These are phyloP conservation scores for Cucurbita moschata DNA, from an alignment of 306 rosid genomes.

Conservation along the genomic window DNA sequence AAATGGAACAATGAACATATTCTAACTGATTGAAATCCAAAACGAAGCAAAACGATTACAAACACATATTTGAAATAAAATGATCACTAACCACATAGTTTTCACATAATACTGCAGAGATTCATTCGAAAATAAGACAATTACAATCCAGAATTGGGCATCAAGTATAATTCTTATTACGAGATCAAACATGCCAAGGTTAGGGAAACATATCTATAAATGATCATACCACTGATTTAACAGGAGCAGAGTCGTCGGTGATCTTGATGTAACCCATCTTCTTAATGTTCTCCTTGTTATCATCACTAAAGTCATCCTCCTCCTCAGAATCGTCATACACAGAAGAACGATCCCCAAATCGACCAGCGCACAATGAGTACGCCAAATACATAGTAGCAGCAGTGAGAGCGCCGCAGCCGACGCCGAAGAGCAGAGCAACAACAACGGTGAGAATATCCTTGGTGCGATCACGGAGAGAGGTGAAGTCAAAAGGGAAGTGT, in stretches of 20 bases:
- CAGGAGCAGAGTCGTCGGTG: conserved; percentile 22
- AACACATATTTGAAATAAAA: neutral
- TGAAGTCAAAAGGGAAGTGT: conserved; percentile 25
- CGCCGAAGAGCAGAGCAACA: conserved; percentile 73
- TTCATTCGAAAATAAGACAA: neutral
- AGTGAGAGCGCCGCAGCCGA: conserved; percentile 81
- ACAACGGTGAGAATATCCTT: conserved; percentile 85
- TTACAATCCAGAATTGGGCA: neutral
- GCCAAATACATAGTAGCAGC: conserved; percentile 80
- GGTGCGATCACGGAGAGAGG: conserved; percentile 82
- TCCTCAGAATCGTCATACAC: conserved; percentile 9
- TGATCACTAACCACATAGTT: neutral
- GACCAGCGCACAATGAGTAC: conserved; percentile 48
- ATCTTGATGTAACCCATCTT: conserved; percentile 58
- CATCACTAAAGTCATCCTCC: conserved; percentile 19
- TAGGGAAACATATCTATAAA: neutral
- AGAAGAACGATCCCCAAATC: conserved; percentile 16
- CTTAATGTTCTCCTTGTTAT: conserved; percentile 29
- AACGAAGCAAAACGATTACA: neutral
- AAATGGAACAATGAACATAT: neutral
- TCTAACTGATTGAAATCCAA: neutral
- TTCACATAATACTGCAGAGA: neutral
- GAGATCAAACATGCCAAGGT: neutral
- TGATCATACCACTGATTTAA: conserved; percentile 17
- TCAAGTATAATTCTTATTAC: neutral